These are phyloP conservation scores for Petasospora fabianii DNA, from an alignment of 1,139 yeast species.

Conservation along the genomic window DNA sequence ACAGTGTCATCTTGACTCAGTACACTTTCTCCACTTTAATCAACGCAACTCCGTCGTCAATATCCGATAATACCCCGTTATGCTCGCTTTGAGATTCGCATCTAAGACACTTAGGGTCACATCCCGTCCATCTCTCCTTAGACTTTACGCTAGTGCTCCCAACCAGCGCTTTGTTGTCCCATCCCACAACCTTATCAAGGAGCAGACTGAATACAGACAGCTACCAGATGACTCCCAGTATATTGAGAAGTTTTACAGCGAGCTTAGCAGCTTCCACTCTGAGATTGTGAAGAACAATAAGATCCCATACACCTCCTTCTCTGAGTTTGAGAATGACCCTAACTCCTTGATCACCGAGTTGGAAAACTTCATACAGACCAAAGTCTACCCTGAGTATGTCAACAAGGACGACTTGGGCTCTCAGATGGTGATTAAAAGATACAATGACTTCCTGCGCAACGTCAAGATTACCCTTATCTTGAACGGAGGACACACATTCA, in stretches of 20 bases:
- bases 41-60: too few relatives aligned
- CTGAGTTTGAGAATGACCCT: constrained; percentile 31
- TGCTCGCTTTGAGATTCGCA: not conserved
- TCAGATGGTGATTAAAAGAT: constrained; percentile 25
- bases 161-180: constrained; percentile 20
- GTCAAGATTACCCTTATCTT: constrained; percentile 36
- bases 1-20: too few relatives aligned
- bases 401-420: constrained; percentile 22
- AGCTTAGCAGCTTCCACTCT: constrained; percentile 32
- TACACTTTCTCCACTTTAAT: too few relatives aligned
- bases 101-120: not conserved
- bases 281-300: constrained; percentile 27
- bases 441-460: constrained; percentile 37
- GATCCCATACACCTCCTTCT: constrained; percentile 28
- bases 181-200: constrained; percentile 19
- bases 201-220: constrained; percentile 35
- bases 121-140: not conserved
- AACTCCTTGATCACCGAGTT: constrained; percentile 25
- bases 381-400: constrained; percentile 25
- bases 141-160: constrained; percentile 7
- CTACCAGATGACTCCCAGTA: constrained; percentile 47
- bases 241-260: constrained; percentile 42
- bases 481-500: constrained; percentile 44
- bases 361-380: constrained; percentile 28
- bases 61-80: not conserved